Evolutionary conservation across 345 rosid species (phyloP).

Genomic region (Raphanus raphanistrum): DNA sequence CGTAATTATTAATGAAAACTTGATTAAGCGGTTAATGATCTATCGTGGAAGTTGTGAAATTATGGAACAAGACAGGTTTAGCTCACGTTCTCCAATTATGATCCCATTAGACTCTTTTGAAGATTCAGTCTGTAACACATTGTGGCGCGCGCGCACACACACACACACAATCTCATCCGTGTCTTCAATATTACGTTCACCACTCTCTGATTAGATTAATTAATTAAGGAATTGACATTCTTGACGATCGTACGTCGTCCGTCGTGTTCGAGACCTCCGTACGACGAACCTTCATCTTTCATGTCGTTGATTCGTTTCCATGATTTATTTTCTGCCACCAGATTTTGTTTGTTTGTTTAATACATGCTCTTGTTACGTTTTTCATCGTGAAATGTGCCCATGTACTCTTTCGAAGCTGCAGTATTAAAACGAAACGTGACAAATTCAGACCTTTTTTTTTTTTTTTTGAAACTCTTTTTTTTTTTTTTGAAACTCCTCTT

Average conservation of each 20-base stretch:
- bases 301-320: slow-evolving; percentile 16
- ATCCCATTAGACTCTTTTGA: slow-evolving; percentile 25
- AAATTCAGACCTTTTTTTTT: too few species aligned
- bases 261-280: slow-evolving; percentile 36
- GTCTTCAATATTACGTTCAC: slow-evolving; percentile 4
- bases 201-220: slow-evolving; percentile 15
- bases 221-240: background rate
- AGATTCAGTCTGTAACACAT: slow-evolving; percentile 21
- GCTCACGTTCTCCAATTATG: slow-evolving; percentile 41
- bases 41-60: slow-evolving; percentile 30
- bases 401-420: background rate
- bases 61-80: slow-evolving; percentile 35
- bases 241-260: slow-evolving; percentile 29
- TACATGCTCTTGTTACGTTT: background rate
- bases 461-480: too few species aligned
- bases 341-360: background rate
- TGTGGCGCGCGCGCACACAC: slow-evolving; percentile 19
- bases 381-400: background rate
- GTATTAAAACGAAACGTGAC: background rate
- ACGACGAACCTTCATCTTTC: slow-evolving; percentile 33
- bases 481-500: too few species aligned
- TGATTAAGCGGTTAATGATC: slow-evolving; percentile 25
- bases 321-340: slow-evolving; percentile 12
- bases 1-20: background rate
- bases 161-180: slow-evolving; percentile 16